Evolutionary conservation across 345 rosid species (phyloP).

Genomic region (Abelmoschus esculentus): DNA sequence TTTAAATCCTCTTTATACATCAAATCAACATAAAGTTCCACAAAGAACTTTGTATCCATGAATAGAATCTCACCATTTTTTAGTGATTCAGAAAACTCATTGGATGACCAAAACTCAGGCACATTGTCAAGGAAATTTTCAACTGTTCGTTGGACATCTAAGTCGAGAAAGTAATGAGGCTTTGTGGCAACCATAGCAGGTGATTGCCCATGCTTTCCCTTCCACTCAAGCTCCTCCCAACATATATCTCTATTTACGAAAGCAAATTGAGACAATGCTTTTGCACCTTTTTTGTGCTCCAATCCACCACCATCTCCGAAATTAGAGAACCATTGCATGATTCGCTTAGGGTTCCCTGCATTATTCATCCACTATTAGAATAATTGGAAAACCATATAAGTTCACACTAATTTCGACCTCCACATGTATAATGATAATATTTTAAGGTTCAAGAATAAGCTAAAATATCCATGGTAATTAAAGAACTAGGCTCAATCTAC

Average conservation of each 20-base stretch:
- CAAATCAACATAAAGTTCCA: constrained; percentile 47
- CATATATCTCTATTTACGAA: constrained; percentile 80
- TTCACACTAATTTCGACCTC: neutral
- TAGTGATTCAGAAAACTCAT: constrained; percentile 67
- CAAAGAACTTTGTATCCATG: constrained; percentile 57
- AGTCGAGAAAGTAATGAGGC: constrained; percentile 91
- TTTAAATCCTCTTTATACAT: constrained; percentile 58
- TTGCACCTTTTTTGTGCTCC: constrained; percentile 74
- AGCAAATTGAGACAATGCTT: constrained; percentile 79
- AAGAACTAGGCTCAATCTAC: neutral
- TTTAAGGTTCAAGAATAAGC: neutral
- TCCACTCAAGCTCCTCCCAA: constrained; percentile 98
- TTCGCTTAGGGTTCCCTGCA: constrained; percentile 53
- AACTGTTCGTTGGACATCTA: constrained; percentile 63
- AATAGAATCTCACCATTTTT: constrained; percentile 71
- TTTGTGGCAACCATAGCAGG: constrained; percentile 93
- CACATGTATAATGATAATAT: neutral
- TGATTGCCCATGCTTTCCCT: constrained; percentile 91
- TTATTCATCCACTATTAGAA: neutral
- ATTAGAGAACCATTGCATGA: constrained; percentile 65
- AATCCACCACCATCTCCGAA: constrained; percentile 54
- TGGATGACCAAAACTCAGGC: constrained; percentile 89
- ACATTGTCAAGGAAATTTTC: constrained; percentile 72
- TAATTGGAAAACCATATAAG: neutral
- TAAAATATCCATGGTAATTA: neutral